Base-by-base conservation (phyloP, 768 basidiomycete species). In the Lactifluus rugatus region DNA sequence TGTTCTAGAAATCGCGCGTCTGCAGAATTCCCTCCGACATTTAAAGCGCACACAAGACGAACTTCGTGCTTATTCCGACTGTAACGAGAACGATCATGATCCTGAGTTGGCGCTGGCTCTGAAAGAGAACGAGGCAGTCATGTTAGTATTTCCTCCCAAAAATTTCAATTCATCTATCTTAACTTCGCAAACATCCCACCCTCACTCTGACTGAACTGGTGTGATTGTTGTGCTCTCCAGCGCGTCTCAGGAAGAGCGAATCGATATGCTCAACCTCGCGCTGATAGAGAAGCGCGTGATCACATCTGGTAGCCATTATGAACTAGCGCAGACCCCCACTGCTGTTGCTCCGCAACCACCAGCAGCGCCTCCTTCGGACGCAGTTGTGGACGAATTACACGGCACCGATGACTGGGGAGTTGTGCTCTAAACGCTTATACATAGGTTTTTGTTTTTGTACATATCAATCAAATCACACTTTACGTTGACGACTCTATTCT, bases 191-290 rank as follows among this genome's bases (percentile, higher is more conserved):
- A n/a, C n/a, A n/a, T n/a, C n/a, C n/a, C n/a, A n/a, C n/a, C n/a
- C n/a, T n/a, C n/a, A n/a, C n/a, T 14, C 7, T 36, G 2, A 36
- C 17, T 34, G 56, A n/a, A n/a, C n/a, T n/a, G n/a, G n/a, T n/a
- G n/a, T n/a, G n/a, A n/a, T n/a, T n/a, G n/a, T n/a, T n/a, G n/a
- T n/a, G n/a, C n/a, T n/a, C n/a, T n/a, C n/a, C 31, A 91, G 89
- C 61, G 84, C 78, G 7, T 87, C 89, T 8, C 89, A 91, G 70
- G 79, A 85, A 65, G 89, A 92, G 66, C 77, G 87, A 7, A 80
- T 89, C 60, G 70, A 70, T 23, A 87, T 89, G 57, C 74, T 89
- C 50, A 82, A 78, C 66, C 69, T 83, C 62, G 85, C 83, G 13
- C 70, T 88, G 57, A 70, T 72, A n/a, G 76, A 82, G 64, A 85